Percentiles rank a stretch among this genome's conserved stretches.
These are phyloP conservation scores for Phytophthora constricta DNA, from an alignment of 352 stramenopile genomes.

Conservation along the genomic window DNA sequence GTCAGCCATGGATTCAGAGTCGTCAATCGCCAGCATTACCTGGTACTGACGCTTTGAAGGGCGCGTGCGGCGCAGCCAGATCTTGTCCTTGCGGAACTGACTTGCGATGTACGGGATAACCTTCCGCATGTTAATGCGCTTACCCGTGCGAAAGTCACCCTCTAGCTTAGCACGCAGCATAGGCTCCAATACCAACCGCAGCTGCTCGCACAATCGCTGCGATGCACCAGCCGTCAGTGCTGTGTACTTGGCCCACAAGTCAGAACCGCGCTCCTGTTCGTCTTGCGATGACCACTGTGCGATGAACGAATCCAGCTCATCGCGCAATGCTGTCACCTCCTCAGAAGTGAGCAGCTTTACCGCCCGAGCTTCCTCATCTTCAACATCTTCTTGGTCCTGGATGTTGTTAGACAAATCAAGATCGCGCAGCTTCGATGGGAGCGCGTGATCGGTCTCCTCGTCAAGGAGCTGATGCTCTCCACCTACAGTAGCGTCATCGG, in stretches of 20 bases:
- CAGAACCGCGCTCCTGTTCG: conserved; percentile 54
- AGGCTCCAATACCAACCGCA: conserved; percentile 98
- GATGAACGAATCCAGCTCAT: conserved; percentile 84
- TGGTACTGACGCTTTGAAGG: conserved; percentile 99
- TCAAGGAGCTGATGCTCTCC: conserved; percentile 44
- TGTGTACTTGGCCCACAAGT: conserved; percentile 94
- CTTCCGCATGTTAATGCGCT: conserved; percentile 99
- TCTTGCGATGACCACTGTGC: conserved; percentile 63
- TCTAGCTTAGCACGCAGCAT: conserved; percentile 97
- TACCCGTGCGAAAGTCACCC: conserved; percentile 99
- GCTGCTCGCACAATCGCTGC: conserved; percentile 97
- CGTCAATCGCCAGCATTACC: conserved; percentile 99
- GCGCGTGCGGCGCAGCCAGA: conserved; percentile 99
- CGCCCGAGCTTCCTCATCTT: conserved; percentile 37
- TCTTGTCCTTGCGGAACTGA: conserved; percentile 99
- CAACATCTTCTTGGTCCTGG: conserved; percentile 44
- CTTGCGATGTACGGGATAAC: conserved; percentile 99
- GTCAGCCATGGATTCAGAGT: conserved; percentile 99
- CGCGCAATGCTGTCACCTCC: conserved; percentile 76
- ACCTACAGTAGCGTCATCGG: conserved; percentile 27
- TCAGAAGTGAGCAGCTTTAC: conserved; percentile 59
- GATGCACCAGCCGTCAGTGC: conserved; percentile 93
- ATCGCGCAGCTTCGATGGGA: conserved; percentile 44
- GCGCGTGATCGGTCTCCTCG: conserved; percentile 36
- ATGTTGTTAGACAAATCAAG: conserved; percentile 43